Base-by-base conservation (phyloP, 345 rosid genomes). In the Stellera chamaejasme region DNA sequence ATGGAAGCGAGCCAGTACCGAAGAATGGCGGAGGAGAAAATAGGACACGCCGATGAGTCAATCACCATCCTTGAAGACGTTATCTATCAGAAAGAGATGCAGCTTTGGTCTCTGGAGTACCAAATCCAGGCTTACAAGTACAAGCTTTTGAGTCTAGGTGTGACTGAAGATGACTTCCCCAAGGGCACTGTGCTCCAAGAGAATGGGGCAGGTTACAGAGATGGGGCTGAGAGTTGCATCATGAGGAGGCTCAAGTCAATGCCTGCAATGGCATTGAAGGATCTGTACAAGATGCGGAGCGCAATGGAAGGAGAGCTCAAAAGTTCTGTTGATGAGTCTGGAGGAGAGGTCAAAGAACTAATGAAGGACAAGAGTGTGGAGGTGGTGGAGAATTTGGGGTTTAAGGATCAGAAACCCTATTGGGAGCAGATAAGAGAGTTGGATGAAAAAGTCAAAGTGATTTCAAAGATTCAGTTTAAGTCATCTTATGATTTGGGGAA, bases 1-100 rank as follows among this genome's bases (percentile, higher is more conserved):
- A 77, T 93, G 97, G 99, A 93, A 64, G 84, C 99, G 0, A 84
- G 77, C 62, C 99, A 93, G 50, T 93, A 87, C 64, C 84, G 83
- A 71, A 84, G 99, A 46, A 59, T 86, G 83, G 79, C 94, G 0
- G 97, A 93, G 64, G 97, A 79, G 74, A 87, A 82, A 57, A 77
- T 89, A 67, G 64, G 75, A 46, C 91, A 84, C 45, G 96, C 91
- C 0, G 94, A 93, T 63, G 83, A 85, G n/a, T 82, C 89, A 41
- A 73, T 92, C 1, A 84, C 73, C 0, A 56, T 77, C n/a, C 77
- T 81, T 39, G 96, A 88, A 48, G 91, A 92, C 44, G 67, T 86
- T n/a, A 77, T 86, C 9, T 79, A 75, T 48, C 89, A 84, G 50
- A 86, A 86, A 63, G 97, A 92, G 61, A 75, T 84, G 89, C 93